Conservation (phyloP, 179 eudicot species). For the Heliamphora pulchella region DNA sequence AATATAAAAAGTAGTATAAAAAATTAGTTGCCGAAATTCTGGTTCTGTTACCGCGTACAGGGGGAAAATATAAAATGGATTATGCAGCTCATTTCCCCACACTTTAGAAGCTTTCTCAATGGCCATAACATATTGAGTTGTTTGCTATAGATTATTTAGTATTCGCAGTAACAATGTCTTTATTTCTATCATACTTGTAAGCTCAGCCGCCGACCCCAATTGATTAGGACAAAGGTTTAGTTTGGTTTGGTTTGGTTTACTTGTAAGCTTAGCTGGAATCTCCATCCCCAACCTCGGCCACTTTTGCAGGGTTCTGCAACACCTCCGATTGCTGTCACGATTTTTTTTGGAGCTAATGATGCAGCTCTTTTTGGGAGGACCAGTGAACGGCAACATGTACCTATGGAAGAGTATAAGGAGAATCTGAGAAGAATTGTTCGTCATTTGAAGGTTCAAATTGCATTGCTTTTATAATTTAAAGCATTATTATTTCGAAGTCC, state of each 20-base stretch:
- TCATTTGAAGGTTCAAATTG: slow-evolving; percentile 60
- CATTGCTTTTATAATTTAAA: background rate
- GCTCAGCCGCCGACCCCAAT: background rate
- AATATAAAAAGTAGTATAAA: background rate
- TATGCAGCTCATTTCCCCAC: background rate
- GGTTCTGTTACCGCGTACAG: background rate
- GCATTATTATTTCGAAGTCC: background rate
- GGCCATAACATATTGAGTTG: background rate
- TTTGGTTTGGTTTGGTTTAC: no score
- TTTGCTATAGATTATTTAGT: background rate
- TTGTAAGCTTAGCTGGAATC: background rate
- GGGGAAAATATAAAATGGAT: background rate
- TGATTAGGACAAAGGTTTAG: no score
- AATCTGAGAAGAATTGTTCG: slow-evolving; percentile 65
- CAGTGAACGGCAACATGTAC: slow-evolving; percentile 72
- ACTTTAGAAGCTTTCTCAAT: background rate
- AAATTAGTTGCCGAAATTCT: background rate
- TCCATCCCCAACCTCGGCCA: background rate
- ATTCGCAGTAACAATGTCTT: background rate
- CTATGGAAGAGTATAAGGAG: slow-evolving; percentile 75
- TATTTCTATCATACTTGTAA: background rate
- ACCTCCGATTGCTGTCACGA: slow-evolving; percentile 65
- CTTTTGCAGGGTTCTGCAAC: slow-evolving; percentile 37
- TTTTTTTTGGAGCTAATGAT: slow-evolving; percentile 95
- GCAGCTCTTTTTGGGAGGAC: slow-evolving; percentile 75